Percentiles rank a stretch among this genome's conserved stretches.
Conservation (phyloP, 768 basidiomycete genomes). For the Mycena indigotica region DNA sequence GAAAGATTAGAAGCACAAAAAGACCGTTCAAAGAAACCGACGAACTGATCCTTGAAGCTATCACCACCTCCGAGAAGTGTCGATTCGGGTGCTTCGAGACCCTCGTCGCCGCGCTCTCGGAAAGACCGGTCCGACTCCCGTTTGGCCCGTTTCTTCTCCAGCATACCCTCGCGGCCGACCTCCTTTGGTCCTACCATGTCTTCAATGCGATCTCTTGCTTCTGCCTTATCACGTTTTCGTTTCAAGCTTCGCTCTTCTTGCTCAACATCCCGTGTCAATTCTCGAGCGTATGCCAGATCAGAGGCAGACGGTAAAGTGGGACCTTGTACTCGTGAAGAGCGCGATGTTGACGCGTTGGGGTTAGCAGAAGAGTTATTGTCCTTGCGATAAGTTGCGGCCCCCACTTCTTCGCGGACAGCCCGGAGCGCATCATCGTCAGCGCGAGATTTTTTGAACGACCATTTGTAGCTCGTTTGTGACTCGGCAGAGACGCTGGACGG, state of each 20-base stretch:
- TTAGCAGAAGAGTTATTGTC: conserved; percentile 27
- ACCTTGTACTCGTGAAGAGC: conserved; percentile 54
- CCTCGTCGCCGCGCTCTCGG: conserved; percentile 77
- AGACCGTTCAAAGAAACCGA: conserved; percentile 19
- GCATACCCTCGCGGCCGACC: conserved; percentile 79
- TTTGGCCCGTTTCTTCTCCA: conserved; percentile 82
- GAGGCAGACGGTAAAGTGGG: conserved; percentile 70
- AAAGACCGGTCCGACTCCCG: conserved; percentile 73
- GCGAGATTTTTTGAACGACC: conserved; percentile 75
- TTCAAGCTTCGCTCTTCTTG: conserved; percentile 56
- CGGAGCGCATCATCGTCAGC: conserved; percentile 62
- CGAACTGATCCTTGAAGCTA: conserved; percentile 78
- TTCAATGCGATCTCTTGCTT: conserved; percentile 70
- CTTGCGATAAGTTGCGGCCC: conserved; percentile 46
- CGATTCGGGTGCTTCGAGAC: conserved; percentile 75
- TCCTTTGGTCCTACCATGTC: conserved; percentile 80
- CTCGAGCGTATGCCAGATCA: conserved; percentile 71
- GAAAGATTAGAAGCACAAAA: conserved; percentile 9
- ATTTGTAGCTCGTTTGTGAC: conserved; percentile 81
- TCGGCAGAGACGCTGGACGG: conserved; percentile 57
- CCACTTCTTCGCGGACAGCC: conserved; percentile 60
- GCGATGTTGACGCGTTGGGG: conserved; percentile 27
- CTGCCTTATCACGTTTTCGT: conserved; percentile 67
- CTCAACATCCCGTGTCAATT: conserved; percentile 54
- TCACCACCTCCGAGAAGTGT: conserved; percentile 83